Evolutionary conservation across 139 green algal genomes (phyloP).

Genomic region (Closterium sp.): DNA sequence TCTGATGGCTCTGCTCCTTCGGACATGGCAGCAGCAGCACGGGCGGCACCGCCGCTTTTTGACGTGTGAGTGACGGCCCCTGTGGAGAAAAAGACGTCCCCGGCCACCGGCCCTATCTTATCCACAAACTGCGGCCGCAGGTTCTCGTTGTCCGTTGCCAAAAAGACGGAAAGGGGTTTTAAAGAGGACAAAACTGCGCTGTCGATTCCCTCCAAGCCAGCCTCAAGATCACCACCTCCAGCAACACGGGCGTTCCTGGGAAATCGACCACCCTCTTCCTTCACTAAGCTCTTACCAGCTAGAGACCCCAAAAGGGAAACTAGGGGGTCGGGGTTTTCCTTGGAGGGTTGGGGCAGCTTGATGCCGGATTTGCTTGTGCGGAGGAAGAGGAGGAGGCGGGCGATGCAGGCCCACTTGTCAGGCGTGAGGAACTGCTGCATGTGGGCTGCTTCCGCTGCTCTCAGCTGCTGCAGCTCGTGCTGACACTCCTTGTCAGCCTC

Average conservation of each 20-base stretch:
- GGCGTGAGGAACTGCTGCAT: neutral
- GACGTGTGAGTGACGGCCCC: neutral
- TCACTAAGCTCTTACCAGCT: neutral
- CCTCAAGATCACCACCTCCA: neutral
- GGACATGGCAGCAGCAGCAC: neutral
- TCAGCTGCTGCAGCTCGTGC: slow-evolving; percentile 4
- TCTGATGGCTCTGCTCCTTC: neutral
- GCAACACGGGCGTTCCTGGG: neutral
- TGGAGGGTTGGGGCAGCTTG: neutral
- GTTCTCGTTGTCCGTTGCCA: slow-evolving; percentile 13
- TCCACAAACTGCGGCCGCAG: slow-evolving; percentile 11
- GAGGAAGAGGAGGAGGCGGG: neutral
- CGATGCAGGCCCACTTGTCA: neutral
- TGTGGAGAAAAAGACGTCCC: neutral
- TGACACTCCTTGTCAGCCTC: neutral
- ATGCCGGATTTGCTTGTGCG: neutral
- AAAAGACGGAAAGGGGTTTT: slow-evolving; percentile 19
- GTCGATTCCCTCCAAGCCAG: neutral
- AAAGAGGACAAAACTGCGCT: neutral
- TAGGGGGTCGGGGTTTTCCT: neutral
- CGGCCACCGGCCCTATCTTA: neutral
- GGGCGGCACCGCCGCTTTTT: neutral
- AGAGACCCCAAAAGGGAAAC: neutral
- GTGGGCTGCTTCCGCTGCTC: neutral
- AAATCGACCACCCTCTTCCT: neutral